Conservation (phyloP, 495 filamentous ascomycete genomes). For the Penicillium dipodomyicola region DNA sequence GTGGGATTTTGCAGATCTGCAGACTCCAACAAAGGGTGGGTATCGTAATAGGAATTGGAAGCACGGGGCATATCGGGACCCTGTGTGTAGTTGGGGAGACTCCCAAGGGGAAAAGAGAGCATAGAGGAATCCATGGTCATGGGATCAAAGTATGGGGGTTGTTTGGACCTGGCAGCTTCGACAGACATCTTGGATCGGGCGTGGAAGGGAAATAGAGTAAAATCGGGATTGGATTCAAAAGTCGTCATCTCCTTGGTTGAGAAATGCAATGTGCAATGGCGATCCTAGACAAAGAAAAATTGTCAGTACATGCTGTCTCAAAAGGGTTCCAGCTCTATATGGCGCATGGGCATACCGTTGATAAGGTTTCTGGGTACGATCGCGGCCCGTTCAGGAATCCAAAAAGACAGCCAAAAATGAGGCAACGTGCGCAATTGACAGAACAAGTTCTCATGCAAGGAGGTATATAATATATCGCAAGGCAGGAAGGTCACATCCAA, state of each 20-base stretch:
- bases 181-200: conserved; percentile 35
- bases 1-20: conserved; percentile 31
- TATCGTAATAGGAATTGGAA: conserved; percentile 33
- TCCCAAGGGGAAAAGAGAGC: conserved; percentile 34
- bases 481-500: conserved; percentile 15
- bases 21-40: conserved; percentile 28
- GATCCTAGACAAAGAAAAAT: not conserved
- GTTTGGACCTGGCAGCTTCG: conserved; percentile 38
- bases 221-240: conserved; percentile 21
- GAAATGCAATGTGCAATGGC: not conserved
- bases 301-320: conserved; percentile 1
- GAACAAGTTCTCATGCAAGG: conserved; percentile 17
- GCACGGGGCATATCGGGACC: conserved; percentile 24
- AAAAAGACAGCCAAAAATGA: conserved; percentile 24
- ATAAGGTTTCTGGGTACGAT: conserved; percentile 25
- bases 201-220: conserved; percentile 26
- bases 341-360: conserved; percentile 19
- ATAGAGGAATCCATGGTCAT: conserved; percentile 42
- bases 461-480: conserved; percentile 15
- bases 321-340: not conserved
- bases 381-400: conserved; percentile 25
- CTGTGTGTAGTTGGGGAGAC: conserved; percentile 28
- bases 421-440: conserved; percentile 23
- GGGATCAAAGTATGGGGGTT: conserved; percentile 34
- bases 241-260: conserved; percentile 13